Conservation (phyloP, 305 asterid genomes). For the Solanum hybrid region DNA sequence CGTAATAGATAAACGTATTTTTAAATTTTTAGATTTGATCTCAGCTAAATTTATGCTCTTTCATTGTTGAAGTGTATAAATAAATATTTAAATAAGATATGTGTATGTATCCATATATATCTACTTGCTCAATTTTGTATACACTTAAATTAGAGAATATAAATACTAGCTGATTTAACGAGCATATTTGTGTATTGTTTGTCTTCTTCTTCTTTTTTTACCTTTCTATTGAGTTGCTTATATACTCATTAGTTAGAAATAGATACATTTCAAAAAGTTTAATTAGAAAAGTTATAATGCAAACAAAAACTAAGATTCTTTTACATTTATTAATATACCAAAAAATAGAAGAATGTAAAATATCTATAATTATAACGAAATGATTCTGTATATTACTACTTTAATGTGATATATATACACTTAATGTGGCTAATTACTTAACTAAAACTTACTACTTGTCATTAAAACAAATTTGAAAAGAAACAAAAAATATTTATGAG, state of each 20-base stretch:
- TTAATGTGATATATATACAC: neutral
- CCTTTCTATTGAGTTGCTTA: neutral
- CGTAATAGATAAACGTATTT: too few species aligned
- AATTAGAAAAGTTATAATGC: neutral
- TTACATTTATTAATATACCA: neutral
- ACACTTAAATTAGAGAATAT: neutral
- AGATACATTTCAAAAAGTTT: neutral
- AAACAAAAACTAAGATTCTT: neutral
- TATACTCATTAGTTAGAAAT: neutral
- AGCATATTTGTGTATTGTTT: neutral
- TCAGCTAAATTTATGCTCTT: neutral
- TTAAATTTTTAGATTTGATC: too few species aligned
- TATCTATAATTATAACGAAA: neutral
- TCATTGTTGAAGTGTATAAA: neutral
- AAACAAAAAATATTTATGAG: neutral
- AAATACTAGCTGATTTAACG: neutral
- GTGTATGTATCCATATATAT: neutral
- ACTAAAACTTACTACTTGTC: neutral
- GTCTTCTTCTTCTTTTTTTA: neutral
- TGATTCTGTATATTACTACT: neutral
- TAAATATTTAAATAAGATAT: neutral
- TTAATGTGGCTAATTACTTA: neutral
- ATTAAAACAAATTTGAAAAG: neutral
- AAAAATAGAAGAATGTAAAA: neutral
- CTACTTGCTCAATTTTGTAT: too few species aligned